phyloP scores from a whole-genome alignment of 345 rosid species.

The Eucalyptus guilfoylei region DNA sequence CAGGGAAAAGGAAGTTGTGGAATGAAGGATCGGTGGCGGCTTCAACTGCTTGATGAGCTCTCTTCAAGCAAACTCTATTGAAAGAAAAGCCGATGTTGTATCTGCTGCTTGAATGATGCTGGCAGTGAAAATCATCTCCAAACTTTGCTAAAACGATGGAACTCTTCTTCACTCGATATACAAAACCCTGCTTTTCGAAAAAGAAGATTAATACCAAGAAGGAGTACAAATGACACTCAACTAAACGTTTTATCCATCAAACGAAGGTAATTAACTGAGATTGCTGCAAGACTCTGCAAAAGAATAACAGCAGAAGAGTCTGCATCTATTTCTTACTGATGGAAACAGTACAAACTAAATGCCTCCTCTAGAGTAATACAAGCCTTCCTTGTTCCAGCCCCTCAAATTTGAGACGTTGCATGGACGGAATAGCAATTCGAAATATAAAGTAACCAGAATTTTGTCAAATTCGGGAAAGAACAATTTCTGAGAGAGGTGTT shows the following conservation, averaged over 20 bases:
- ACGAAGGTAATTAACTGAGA: neutral
- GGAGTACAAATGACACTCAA: neutral
- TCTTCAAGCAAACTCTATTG: constrained; percentile 23
- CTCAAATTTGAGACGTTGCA: neutral
- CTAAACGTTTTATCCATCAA: neutral
- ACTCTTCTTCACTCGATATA: constrained; percentile 9
- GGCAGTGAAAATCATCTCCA: constrained; percentile 11
- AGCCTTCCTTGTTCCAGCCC: neutral
- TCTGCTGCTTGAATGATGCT: constrained; percentile 2
- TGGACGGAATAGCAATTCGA: neutral
- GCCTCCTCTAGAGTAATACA: neutral
- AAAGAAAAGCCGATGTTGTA: constrained; percentile 31
- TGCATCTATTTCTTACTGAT: neutral
- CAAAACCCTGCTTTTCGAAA: neutral
- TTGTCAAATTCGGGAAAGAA: neutral
- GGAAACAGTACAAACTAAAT: neutral
- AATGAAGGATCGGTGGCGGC: constrained; percentile 8
- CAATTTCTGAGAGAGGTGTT: neutral
- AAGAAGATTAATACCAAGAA: neutral
- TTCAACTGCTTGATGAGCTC: constrained; percentile 27
- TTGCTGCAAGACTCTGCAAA: neutral
- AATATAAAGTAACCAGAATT: neutral
- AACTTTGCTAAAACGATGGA: constrained; percentile 13
- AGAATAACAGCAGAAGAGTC: neutral
- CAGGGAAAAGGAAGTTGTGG: constrained; percentile 8